Evolutionary conservation across 148 eudicot species (phyloP).

Genomic region (Simmondsia chinensis): DNA sequence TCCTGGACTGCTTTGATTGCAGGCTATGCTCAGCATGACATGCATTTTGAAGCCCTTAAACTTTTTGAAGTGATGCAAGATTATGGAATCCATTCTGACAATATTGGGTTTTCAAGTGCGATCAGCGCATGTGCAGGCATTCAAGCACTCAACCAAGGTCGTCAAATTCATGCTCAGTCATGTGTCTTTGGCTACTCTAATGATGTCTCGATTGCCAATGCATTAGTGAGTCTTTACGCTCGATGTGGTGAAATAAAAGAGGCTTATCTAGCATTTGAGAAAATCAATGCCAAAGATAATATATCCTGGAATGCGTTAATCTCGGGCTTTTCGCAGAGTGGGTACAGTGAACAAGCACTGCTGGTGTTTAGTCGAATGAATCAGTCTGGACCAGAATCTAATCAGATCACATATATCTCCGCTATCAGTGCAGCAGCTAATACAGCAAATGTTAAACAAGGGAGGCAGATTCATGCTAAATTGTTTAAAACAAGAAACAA

Average conservation of each 20-base stretch:
- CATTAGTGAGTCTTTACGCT: conserved; percentile 68
- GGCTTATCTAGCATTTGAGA: conserved; percentile 62
- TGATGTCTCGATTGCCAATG: conserved; percentile 78
- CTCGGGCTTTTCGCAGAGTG: conserved; percentile 84
- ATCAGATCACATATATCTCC: conserved; percentile 64
- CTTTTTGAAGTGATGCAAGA: conserved; percentile 69
- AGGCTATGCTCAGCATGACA: conserved; percentile 68
- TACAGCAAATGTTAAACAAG: conserved; percentile 57
- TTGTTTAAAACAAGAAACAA: conserved; percentile 57
- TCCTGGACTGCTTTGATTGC: conserved; percentile 92
- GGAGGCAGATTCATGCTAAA: conserved; percentile 72
- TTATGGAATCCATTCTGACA: conserved; percentile 54
- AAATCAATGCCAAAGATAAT: conserved; percentile 47
- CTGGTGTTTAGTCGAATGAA: conserved; percentile 61
- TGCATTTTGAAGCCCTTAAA: conserved; percentile 58
- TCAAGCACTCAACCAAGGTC: conserved; percentile 72
- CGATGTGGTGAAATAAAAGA: conserved; percentile 72
- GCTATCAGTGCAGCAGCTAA: conserved; percentile 88
- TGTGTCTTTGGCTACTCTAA: conserved; percentile 50
- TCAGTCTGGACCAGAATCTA: conserved; percentile 47
- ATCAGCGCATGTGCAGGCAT: conserved; percentile 89
- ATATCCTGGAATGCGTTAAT: conserved; percentile 80
- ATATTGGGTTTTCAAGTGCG: conserved; percentile 79
- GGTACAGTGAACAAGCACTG: conserved; percentile 65
- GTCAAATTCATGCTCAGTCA: conserved; percentile 77